Conservation (phyloP, 78 protist species). For the Pigoraptor vietnamica region DNA sequence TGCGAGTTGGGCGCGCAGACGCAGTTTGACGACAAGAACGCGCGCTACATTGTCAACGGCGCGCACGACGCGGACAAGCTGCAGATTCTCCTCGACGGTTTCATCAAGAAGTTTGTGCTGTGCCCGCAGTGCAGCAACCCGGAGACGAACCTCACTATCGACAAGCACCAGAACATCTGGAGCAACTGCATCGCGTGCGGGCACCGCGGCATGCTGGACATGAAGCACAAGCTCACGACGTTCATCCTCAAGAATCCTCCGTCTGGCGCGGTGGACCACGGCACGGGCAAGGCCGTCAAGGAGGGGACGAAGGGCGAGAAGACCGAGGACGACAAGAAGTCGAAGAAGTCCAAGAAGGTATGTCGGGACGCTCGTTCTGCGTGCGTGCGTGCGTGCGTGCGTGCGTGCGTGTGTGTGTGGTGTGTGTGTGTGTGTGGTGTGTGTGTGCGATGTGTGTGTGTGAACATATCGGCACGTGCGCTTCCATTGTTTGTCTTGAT, state of each 20-base stretch:
- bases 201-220: constrained; percentile 23
- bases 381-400: background rate
- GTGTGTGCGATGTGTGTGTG: background rate
- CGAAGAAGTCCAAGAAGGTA: background rate
- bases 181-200: constrained; percentile 80
- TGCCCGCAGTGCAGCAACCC: constrained; percentile 82
- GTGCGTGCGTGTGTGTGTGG: background rate
- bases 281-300: background rate
- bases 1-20: constrained; percentile 80
- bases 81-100: constrained; percentile 64
- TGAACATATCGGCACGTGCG: no score
- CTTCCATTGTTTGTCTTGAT: background rate
- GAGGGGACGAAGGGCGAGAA: background rate
- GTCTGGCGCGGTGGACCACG: background rate
- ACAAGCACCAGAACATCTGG: constrained; percentile 2
- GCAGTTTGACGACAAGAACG: constrained; percentile 47
- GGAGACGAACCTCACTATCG: constrained; percentile 44
- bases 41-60: constrained; percentile 74
- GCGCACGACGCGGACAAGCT: constrained; percentile 20
- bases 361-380: background rate
- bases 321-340: background rate
- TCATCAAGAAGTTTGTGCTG: constrained; percentile 76
- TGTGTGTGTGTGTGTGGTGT: background rate
- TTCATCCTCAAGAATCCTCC: constrained; percentile 81
- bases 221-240: constrained; percentile 27